Evolutionary conservation across 2,329 filamentous ascomycete species (phyloP).

Genomic region (Ascochyta pisi): DNA sequence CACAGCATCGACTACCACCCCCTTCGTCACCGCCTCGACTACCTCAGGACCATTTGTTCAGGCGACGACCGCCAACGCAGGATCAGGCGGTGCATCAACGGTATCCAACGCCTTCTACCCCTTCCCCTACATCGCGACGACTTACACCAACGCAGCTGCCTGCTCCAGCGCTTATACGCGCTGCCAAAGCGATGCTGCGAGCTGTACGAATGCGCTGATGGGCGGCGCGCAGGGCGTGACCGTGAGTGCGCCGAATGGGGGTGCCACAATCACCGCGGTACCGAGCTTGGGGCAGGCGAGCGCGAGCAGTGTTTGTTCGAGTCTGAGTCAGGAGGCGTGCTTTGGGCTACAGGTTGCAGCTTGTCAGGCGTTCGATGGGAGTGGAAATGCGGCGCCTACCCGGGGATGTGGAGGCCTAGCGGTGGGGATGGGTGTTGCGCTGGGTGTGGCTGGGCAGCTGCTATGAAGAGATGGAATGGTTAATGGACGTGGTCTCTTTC

Average conservation of each 20-base stretch:
- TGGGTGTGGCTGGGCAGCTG: slow-evolving; percentile 55
- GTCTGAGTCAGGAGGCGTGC: slow-evolving; percentile 55
- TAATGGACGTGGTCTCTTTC: slow-evolving; percentile 14
- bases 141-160: slow-evolving; percentile 58
- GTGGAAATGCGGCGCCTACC: slow-evolving; percentile 38
- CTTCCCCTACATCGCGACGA: slow-evolving; percentile 61
- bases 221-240: slow-evolving; percentile 60
- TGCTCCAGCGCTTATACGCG: slow-evolving; percentile 63
- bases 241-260: slow-evolving; percentile 57
- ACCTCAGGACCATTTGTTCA: slow-evolving; percentile 35
- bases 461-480: slow-evolving; percentile 18
- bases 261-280: slow-evolving; percentile 57
- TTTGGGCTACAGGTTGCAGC: slow-evolving; percentile 57
- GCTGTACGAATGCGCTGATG: slow-evolving; percentile 53
- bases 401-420: slow-evolving; percentile 27
- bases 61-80: slow-evolving; percentile 19
- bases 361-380: slow-evolving; percentile 52
- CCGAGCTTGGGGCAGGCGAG: slow-evolving; percentile 37
- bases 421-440: slow-evolving; percentile 31
- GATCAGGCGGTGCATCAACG: slow-evolving; percentile 40
- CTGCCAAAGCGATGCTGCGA: slow-evolving; percentile 56
- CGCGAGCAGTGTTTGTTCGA: slow-evolving; percentile 43
- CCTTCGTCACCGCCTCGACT: slow-evolving; percentile 29
- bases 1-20: slow-evolving; percentile 23
- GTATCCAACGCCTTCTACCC: slow-evolving; percentile 60